These are phyloP conservation scores for Colletotrichum sansevieriae DNA, from an alignment of 2,329 filamentous ascomycete genomes.

Conservation along the genomic window DNA sequence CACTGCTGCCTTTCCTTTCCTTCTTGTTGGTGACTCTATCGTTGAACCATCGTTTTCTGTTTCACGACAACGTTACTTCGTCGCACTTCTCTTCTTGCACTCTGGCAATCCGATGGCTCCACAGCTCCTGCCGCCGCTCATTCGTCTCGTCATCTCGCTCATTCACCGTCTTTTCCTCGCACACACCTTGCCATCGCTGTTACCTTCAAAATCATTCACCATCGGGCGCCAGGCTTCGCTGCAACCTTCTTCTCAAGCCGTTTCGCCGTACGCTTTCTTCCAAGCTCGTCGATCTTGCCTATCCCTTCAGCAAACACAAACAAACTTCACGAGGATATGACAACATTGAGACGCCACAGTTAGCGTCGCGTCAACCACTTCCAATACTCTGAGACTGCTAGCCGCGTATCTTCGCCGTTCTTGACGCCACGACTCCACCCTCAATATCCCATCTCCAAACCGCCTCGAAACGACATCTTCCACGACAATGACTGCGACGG, in stretches of 20 bases:
- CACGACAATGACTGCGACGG: conserved; percentile 28
- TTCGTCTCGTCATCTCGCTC: neutral
- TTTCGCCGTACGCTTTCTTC: neutral
- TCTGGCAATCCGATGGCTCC: neutral
- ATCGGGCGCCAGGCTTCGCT: neutral
- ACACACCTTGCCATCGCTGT: conserved; percentile 5
- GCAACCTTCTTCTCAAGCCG: conserved; percentile 9
- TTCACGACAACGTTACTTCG: conserved; percentile 27
- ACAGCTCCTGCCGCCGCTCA: neutral
- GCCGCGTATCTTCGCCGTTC: conserved; percentile 6
- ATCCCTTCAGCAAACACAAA: conserved; percentile 15
- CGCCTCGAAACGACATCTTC: neutral
- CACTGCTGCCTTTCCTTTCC: neutral
- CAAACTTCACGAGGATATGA: conserved; percentile 23
- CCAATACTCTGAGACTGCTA: conserved; percentile 20
- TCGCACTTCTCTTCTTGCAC: conserved; percentile 13
- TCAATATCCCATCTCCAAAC: conserved; percentile 18
- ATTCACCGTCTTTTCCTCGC: conserved; percentile 33
- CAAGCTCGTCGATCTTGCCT: neutral
- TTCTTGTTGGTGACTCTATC: conserved; percentile 21
- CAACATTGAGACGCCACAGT: conserved; percentile 24
- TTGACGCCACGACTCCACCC: conserved; percentile 29
- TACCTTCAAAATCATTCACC: conserved; percentile 21
- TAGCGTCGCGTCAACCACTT: conserved; percentile 22
- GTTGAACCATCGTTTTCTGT: conserved; percentile 11